Percentiles rank a stretch among this genome's conserved stretches.
Evolutionary conservation across 2,329 filamentous ascomycete species (phyloP).

Genomic region (Colletotrichum godetiae): DNA sequence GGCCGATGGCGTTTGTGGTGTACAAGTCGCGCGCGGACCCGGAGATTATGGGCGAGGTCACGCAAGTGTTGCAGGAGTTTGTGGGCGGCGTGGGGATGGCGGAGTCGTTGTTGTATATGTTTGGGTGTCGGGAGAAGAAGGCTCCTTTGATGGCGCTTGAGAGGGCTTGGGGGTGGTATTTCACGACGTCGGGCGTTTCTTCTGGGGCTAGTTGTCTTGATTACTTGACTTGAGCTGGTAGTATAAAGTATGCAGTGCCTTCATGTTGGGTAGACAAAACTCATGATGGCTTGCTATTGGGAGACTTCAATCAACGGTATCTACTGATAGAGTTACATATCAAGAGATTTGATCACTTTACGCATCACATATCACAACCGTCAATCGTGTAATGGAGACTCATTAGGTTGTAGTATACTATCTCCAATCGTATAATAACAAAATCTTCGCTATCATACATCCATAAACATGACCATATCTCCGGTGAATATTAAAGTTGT

Average conservation of each 20-base stretch:
- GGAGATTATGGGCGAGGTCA: neutral
- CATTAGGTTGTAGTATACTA: constrained; percentile 14
- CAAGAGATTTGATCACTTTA: no score
- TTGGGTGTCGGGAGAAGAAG: neutral
- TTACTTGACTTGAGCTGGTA: neutral
- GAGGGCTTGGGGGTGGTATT: constrained; percentile 18
- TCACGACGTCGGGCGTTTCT: constrained; percentile 9
- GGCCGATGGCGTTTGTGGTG: constrained; percentile 22
- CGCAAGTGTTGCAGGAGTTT: neutral
- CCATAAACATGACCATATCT: constrained; percentile 7
- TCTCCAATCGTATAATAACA: constrained; percentile 23
- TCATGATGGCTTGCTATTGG: no score
- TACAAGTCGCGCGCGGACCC: constrained; percentile 15
- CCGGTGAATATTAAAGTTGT: neutral
- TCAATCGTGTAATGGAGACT: neutral
- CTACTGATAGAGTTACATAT: no score
- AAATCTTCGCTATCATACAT: constrained; percentile 21
- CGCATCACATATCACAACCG: neutral
- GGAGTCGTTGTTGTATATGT: neutral
- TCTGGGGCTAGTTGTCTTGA: constrained; percentile 14
- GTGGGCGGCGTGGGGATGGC: constrained; percentile 4
- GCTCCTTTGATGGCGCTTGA: neutral
- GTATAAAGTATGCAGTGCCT: no score
- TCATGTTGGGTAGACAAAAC: no score
- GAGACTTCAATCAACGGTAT: no score